A percentile compares a stretch with the other conserved stretches of the same genome.
phyloP scores from a whole-genome alignment of 2,329 filamentous ascomycete genomes.

The Fusarium sp. region DNA sequence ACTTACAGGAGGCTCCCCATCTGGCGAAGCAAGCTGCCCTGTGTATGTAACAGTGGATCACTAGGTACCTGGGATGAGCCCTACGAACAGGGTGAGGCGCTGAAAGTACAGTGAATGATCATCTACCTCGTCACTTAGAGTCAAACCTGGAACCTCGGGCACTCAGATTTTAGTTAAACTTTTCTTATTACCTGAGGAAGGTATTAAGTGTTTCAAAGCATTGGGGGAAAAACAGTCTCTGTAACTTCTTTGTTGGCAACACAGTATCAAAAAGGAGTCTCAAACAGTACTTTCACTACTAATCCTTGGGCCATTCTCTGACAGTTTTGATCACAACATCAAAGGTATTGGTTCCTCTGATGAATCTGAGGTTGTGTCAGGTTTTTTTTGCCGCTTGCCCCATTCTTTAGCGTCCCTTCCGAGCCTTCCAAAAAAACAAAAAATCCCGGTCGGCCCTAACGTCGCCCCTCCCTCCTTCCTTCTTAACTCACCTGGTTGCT shows the following conservation, averaged over 20 bases:
- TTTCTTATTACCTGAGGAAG: neutral
- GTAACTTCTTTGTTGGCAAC: neutral
- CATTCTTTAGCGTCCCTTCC: constrained; percentile 29
- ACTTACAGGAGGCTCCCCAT: neutral
- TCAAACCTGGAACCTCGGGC: neutral
- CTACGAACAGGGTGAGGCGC: neutral
- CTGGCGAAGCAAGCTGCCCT: neutral
- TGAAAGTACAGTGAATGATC: constrained; percentile 6
- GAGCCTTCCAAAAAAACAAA: constrained; percentile 30
- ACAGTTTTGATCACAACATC: neutral
- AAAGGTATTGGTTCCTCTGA: neutral
- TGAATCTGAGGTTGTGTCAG: constrained; percentile 1
- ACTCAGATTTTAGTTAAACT: neutral
- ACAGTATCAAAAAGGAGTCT: neutral
- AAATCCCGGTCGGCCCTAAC: constrained; percentile 41
- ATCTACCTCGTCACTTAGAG: neutral
- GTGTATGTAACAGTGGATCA: constrained; percentile 19
- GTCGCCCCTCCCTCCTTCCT: constrained; percentile 36
- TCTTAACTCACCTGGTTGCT: constrained; percentile 36
- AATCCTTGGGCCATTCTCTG: neutral
- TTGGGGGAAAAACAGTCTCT: neutral
- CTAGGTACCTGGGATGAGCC: neutral
- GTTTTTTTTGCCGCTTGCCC: constrained; percentile 35
- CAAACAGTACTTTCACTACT: neutral
- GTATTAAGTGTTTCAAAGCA: too few species aligned